Conservation (phyloP, 805 yeast species). For the Metschnikowia anglica region DNA sequence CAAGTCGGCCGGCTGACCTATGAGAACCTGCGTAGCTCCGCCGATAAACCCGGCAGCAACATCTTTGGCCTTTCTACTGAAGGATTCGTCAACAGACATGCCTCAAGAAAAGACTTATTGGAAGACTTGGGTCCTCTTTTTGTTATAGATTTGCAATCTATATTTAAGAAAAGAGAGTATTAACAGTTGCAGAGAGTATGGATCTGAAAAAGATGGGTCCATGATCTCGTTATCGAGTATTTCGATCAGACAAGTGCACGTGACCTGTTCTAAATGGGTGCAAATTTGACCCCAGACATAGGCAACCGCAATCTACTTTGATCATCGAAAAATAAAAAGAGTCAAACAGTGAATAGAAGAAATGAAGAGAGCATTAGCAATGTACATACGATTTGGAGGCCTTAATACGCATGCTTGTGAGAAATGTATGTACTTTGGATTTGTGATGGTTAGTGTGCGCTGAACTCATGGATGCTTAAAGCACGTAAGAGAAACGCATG, state of each 20-base stretch:
- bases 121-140: too few relatives aligned
- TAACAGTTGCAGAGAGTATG: not conserved
- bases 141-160: too few relatives aligned
- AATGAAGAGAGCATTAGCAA: too few relatives aligned
- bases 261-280: conserved; percentile 19
- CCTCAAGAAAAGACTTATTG: not conserved
- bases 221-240: conserved; percentile 9
- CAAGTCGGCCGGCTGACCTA: conserved; percentile 48
- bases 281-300: conserved; percentile 2
- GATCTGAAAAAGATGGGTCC: not conserved
- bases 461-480: too few relatives aligned
- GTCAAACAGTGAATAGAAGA: not conserved
- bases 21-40: conserved; percentile 47
- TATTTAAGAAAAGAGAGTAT: not conserved
- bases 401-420: too few relatives aligned
- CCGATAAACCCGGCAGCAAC: conserved; percentile 46
- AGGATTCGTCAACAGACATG: conserved; percentile 34
- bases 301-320: not conserved
- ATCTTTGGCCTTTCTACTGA: conserved; percentile 40
- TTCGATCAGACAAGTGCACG: conserved; percentile 22
- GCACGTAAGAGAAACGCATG: too few relatives aligned
- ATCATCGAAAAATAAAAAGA: too few relatives aligned
- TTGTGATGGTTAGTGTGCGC: too few relatives aligned
- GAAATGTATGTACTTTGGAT: too few relatives aligned
- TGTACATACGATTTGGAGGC: too few relatives aligned